Percentiles rank a stretch among this genome's conserved stretches.
Evolutionary conservation across 345 rosid species (phyloP).

Genomic region (Salix brachista): DNA sequence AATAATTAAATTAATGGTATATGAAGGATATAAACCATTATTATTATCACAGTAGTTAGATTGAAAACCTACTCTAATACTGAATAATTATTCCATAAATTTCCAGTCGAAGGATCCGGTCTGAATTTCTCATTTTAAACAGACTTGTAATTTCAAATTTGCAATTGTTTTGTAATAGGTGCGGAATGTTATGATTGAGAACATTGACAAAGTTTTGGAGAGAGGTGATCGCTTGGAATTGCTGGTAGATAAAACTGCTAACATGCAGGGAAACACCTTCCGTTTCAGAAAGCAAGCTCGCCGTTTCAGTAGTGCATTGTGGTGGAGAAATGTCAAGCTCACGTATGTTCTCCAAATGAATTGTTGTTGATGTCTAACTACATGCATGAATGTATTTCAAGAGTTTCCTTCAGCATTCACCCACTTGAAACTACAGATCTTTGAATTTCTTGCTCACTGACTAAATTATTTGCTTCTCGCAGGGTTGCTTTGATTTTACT

Average conservation of each 20-base stretch:
- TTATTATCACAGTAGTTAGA: neutral
- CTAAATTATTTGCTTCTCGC: constrained; percentile 25
- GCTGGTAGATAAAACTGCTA: constrained; percentile 90
- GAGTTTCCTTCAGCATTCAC: neutral
- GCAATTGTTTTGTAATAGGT: constrained; percentile 37
- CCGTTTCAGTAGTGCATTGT: constrained; percentile 65
- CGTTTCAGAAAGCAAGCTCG: constrained; percentile 96
- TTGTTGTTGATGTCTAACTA: neutral
- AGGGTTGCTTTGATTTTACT: constrained; percentile 62
- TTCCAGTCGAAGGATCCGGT: neutral
- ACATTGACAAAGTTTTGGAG: constrained; percentile 84
- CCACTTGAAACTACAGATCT: neutral
- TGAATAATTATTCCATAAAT: neutral
- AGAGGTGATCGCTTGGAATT: constrained; percentile 93
- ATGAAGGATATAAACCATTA: neutral
- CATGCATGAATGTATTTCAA: neutral
- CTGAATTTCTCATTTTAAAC: neutral
- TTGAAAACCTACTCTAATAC: neutral
- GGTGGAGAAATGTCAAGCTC: constrained; percentile 97
- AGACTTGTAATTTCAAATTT: neutral
- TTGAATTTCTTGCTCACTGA: constrained; percentile 8
- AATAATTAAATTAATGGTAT: neutral
- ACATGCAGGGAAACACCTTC: constrained; percentile 93
- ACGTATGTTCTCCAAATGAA: constrained; percentile 44
- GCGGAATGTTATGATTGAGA: constrained; percentile 90